phyloP scores from a whole-genome alignment of 2,329 filamentous ascomycete genomes.

The Fusarium sororula region DNA sequence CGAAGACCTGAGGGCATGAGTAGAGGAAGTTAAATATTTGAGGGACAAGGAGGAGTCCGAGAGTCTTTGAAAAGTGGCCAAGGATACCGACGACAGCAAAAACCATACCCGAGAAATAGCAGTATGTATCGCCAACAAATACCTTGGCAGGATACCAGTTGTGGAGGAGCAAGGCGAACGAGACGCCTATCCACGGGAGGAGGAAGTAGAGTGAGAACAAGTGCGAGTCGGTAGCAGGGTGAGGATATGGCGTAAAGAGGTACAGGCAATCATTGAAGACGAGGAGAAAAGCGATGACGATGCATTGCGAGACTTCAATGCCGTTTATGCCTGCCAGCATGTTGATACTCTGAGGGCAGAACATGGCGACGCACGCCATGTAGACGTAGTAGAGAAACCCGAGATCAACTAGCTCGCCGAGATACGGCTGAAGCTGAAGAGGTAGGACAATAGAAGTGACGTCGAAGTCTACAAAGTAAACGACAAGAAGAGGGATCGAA shows the following conservation, averaged over 20 bases:
- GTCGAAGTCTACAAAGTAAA: conserved; percentile 98
- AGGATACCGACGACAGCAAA: conserved; percentile 97
- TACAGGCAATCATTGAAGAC: conserved; percentile 90
- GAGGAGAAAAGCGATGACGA: conserved; percentile 87
- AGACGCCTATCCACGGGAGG: conserved; percentile 93
- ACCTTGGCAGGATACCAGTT: conserved; percentile 97
- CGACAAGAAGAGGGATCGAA: conserved; percentile 89
- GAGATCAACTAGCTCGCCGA: conserved; percentile 86
- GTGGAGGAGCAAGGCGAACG: conserved; percentile 83
- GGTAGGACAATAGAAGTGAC: conserved; percentile 96
- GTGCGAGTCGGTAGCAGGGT: conserved; percentile 95
- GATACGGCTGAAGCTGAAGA: conserved; percentile 81
- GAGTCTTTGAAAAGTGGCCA: conserved; percentile 97
- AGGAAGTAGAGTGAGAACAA: conserved; percentile 96
- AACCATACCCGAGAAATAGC: conserved; percentile 99
- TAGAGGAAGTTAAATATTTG: conserved; percentile 98
- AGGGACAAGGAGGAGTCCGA: conserved; percentile 88
- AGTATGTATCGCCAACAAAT: conserved; percentile 98
- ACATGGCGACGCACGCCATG: conserved; percentile 96
- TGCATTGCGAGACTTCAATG: conserved; percentile 93
- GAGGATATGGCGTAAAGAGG: conserved; percentile 82
- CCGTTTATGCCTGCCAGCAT: conserved; percentile 99
- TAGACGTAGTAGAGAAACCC: conserved; percentile 90
- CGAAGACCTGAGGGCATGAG: conserved; percentile 90
- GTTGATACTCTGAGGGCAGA: conserved; percentile 98